Evolutionary conservation across 768 basidiomycete species (phyloP).

Genomic region (Lyophyllum semitale): DNA sequence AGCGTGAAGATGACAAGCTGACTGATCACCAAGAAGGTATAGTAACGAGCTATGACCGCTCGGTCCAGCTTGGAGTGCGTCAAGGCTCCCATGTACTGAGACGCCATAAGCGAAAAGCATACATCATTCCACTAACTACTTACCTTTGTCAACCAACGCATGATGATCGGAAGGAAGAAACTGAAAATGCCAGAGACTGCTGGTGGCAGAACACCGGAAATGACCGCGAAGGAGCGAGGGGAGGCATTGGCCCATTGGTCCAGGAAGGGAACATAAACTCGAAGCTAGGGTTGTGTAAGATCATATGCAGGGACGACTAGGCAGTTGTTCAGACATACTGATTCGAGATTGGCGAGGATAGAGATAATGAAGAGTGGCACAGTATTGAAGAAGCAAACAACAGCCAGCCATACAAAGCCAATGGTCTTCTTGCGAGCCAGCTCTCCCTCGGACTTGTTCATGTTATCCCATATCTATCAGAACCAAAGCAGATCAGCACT

Average conservation of each 20-base stretch:
- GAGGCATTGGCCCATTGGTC: slow-evolving; percentile 68
- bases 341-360: slow-evolving; percentile 85
- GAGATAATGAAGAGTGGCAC: slow-evolving; percentile 90
- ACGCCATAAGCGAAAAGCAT: slow-evolving; percentile 61
- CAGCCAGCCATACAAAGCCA: slow-evolving; percentile 77
- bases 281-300: slow-evolving; percentile 43
- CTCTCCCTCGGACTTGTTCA: slow-evolving; percentile 72
- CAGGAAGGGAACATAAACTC: slow-evolving; percentile 74
- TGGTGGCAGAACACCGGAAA: slow-evolving; percentile 93
- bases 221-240: slow-evolving; percentile 69
- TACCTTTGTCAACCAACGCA: slow-evolving; percentile 83
- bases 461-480: slow-evolving; percentile 84
- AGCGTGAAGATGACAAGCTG: slow-evolving; percentile 94
- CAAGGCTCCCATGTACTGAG: slow-evolving; percentile 58
- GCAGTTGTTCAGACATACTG: slow-evolving; percentile 46
- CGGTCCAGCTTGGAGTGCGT: slow-evolving; percentile 85
- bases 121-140: slow-evolving; percentile 44
- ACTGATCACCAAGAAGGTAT: slow-evolving; percentile 89
- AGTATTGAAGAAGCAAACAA: slow-evolving; percentile 94
- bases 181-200: slow-evolving; percentile 86
- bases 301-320: not conserved
- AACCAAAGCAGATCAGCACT: not conserved
- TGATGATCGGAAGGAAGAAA: slow-evolving; percentile 88
- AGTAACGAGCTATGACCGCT: slow-evolving; percentile 90
- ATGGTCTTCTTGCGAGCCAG: slow-evolving; percentile 64